Base-by-base conservation (phyloP, 2,329 filamentous ascomycete species). In the Botrytis hyacinthi region DNA sequence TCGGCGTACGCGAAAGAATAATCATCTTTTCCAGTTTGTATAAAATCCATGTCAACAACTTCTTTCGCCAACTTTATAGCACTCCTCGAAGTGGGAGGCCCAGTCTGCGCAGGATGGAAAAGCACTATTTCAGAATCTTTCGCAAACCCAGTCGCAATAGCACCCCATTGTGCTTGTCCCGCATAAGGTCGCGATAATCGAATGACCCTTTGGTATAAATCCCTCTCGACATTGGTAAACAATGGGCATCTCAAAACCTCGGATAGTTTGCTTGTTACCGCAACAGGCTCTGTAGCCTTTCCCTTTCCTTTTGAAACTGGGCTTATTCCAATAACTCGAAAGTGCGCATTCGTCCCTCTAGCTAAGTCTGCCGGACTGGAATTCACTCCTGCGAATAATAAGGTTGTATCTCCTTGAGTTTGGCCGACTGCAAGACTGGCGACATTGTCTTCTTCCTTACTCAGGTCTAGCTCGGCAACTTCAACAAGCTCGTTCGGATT, bases 391-490 rank as follows among this genome's bases (percentile, higher is more conserved):
- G 94, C 93, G 77, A 93, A 90, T 12, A 89, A 83, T 60, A 88
- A 81, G 9, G 88, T 88, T 70, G 81, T 85, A 78, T 86, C 90
- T 69, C 84, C 85, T 82, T 84, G 88, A 82, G 79, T 87, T 80
- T 84, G 87, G 76, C 93, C 90, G 70, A 92, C 89, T 60, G 90
- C 93, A 68, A 98, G 86, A 72, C 92, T 95, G 76, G 92, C 94
- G 74, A 97, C 93, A 73, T 92, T 97, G 83, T 98, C 95, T 84
- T 98, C 95, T 80, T 95, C 90, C 78, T 90, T 88, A 75, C 92
- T 92, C 67, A 97, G 89, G 74, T 94, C 90, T 79, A 95, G 86
- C 78, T 97, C 93, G 76, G 90, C 89, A 35, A 87, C 66, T 90
- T 88, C 73, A 89, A 85, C 54, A 88, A 90, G 78, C 85, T 80